A percentile compares a stretch with the other conserved stretches of the same genome.
These are phyloP conservation scores for Vicia faba DNA, from an alignment of 306 rosid species.

Conservation along the genomic window DNA sequence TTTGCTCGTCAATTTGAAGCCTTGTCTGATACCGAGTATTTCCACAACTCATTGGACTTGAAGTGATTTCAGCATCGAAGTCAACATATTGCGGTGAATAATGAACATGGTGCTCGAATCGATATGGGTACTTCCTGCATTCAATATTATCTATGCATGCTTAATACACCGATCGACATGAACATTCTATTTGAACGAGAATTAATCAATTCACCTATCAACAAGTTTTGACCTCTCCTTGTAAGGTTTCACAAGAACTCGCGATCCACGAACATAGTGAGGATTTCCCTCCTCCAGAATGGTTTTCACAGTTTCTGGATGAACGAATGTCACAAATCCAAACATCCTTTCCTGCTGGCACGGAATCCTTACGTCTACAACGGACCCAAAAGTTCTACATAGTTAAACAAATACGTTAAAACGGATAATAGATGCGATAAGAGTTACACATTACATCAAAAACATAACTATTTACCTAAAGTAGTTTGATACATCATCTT, in stretches of 20 bases:
- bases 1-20: constrained; percentile 55
- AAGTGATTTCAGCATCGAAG: constrained; percentile 51
- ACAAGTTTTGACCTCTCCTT: constrained; percentile 71
- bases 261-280: constrained; percentile 70
- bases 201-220: constrained; percentile 49
- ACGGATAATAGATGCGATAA: constrained; percentile 3
- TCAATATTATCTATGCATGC: background rate
- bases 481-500: constrained; percentile 79
- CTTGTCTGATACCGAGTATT: constrained; percentile 42
- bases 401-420: constrained; percentile 20
- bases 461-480: constrained; percentile 51
- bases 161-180: background rate
- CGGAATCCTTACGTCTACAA: constrained; percentile 90
- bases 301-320: constrained; percentile 64
- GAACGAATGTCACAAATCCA: constrained; percentile 80
- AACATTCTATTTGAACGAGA: background rate
- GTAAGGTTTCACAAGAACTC: constrained; percentile 87
- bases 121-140: constrained; percentile 63
- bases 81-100: constrained; percentile 46
- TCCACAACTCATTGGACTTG: constrained; percentile 52
- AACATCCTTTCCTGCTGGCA: constrained; percentile 82
- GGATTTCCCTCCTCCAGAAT: constrained; percentile 74
- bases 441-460: background rate
- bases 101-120: constrained; percentile 47
- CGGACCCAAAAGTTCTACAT: constrained; percentile 64